These are phyloP conservation scores for Fragilariopsis cylindrus DNA, from an alignment of 108 stramenopile species.

Conservation along the genomic window DNA sequence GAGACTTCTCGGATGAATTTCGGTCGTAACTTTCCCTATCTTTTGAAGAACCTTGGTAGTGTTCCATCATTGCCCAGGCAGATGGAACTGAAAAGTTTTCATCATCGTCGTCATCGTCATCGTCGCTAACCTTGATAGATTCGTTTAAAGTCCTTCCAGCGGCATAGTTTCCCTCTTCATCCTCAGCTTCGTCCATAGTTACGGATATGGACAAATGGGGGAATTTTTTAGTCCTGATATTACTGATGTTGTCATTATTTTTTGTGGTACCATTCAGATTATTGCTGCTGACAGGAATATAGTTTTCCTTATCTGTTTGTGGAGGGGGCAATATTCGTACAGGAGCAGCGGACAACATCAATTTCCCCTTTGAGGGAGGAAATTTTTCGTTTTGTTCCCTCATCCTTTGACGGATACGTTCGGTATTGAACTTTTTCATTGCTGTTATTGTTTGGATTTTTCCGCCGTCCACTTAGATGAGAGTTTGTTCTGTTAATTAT, in stretches of 20 bases:
- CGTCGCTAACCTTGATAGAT: neutral
- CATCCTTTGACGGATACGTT: conserved; percentile 29
- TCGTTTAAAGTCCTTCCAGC: conserved; percentile 10
- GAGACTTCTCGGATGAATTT: conserved; percentile 4
- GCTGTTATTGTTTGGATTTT: neutral
- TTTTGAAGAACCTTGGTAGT: conserved; percentile 18
- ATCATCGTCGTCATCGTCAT: neutral
- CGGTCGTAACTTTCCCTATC: neutral
- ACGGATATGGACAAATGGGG: conserved; percentile 28
- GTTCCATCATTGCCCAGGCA: conserved; percentile 44
- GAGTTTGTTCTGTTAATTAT: too few relatives aligned
- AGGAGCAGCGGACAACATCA: conserved; percentile 9
- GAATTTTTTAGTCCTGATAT: neutral
- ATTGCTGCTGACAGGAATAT: neutral
- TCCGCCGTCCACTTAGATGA: too few relatives aligned
- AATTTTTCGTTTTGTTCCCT: conserved; percentile 26
- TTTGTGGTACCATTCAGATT: neutral
- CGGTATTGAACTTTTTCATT: conserved; percentile 33
- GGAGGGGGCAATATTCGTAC: neutral
- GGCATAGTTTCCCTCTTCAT: conserved; percentile 13
- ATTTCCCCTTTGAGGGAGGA: conserved; percentile 7
- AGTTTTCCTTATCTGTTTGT: conserved; percentile 8
- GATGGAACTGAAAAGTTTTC: conserved; percentile 18
- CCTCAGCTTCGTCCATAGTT: conserved; percentile 33
- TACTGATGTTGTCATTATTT: neutral